Evolutionary conservation across 768 basidiomycete genomes (phyloP).

Genomic region (Kondoa malvinella): DNA sequence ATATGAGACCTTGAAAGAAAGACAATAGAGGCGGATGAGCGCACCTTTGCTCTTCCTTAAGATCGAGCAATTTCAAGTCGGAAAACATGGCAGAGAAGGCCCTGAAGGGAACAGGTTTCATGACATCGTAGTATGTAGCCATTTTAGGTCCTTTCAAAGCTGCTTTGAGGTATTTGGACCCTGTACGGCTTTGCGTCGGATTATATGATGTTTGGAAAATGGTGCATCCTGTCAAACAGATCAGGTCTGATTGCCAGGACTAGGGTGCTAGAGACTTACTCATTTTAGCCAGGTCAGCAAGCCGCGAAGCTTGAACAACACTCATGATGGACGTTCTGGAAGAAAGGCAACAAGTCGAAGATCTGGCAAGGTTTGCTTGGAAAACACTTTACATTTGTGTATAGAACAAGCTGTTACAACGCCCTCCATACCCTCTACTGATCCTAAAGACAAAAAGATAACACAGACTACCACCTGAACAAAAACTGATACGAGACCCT

Average conservation of each 20-base stretch:
- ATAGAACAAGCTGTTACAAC: too few relatives aligned
- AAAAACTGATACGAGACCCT: too few relatives aligned
- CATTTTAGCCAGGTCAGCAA: not conserved
- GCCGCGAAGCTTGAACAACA: not conserved
- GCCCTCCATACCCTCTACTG: too few relatives aligned
- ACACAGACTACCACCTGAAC: too few relatives aligned
- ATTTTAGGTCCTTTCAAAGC: constrained; percentile 72
- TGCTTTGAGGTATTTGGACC: constrained; percentile 74
- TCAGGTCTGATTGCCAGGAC: not conserved
- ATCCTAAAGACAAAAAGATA: too few relatives aligned
- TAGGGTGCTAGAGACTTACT: not conserved
- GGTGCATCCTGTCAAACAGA: constrained; percentile 40
- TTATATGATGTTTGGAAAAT: constrained; percentile 83
- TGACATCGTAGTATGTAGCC: constrained; percentile 50
- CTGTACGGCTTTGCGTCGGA: constrained; percentile 60
- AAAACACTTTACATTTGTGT: too few relatives aligned
- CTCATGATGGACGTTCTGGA: not conserved
- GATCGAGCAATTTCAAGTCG: constrained; percentile 6
- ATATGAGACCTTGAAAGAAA: constrained; percentile 5
- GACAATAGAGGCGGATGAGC: not conserved
- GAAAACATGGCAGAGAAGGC: constrained; percentile 3
- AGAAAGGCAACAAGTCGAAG: not conserved
- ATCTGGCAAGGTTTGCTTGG: too few relatives aligned
- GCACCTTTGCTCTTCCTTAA: constrained; percentile 14
- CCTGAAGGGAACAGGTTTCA: constrained; percentile 3